A percentile compares a stretch with the other conserved stretches of the same genome.
Conservation (phyloP, 805 yeast species). For the Yarrowia porcina region DNA sequence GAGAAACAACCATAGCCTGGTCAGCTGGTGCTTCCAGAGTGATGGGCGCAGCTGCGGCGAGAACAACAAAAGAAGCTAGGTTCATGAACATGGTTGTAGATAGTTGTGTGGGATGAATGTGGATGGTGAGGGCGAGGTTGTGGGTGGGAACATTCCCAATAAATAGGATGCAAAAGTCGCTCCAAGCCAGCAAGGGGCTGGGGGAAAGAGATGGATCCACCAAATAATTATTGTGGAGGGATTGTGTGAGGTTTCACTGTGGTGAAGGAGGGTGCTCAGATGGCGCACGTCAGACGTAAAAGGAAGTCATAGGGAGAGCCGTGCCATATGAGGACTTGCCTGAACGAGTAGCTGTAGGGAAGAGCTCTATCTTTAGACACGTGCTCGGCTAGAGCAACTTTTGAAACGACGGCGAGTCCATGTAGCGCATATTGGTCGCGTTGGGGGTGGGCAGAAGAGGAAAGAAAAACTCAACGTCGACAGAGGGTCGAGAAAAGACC, state of each 20-base stretch:
- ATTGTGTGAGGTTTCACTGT: neutral
- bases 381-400: neutral
- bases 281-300: neutral
- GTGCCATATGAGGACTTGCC: neutral
- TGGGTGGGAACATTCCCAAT: neutral
- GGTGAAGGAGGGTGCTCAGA: neutral
- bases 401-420: conserved; percentile 21
- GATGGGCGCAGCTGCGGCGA: neutral
- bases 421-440: neutral
- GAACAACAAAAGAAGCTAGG: neutral
- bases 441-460: conserved; percentile 13
- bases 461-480: conserved; percentile 23
- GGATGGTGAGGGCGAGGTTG: neutral
- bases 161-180: conserved; percentile 17
- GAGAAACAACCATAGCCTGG: neutral
- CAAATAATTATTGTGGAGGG: neutral
- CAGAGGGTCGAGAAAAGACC: conserved; percentile 3
- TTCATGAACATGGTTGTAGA: neutral
- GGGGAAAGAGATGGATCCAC: neutral
- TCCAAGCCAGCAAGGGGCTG: neutral
- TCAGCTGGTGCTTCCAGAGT: neutral
- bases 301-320: neutral
- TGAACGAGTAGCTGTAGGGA: neutral
- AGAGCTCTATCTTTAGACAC: too few species aligned
- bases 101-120: neutral